Evolutionary conservation across 2,329 filamentous ascomycete genomes (phyloP).

Genomic region (Monosporascus cannonballus): DNA sequence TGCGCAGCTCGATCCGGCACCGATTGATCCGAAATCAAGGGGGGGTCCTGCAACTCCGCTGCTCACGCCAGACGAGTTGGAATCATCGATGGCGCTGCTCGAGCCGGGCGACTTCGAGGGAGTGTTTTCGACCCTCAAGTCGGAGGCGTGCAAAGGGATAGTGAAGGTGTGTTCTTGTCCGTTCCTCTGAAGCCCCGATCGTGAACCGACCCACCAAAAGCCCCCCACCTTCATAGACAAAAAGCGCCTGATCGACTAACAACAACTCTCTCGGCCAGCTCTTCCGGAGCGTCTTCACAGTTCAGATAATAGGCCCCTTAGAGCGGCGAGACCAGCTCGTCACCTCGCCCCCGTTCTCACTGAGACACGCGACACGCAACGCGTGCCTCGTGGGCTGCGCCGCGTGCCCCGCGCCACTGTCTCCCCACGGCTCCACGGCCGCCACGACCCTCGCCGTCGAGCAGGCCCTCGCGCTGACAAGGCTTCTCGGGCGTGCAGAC

Average conservation of each 20-base stretch:
- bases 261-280: constrained; percentile 10
- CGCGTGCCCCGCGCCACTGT: constrained; percentile 18
- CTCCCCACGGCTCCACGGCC: constrained; percentile 9
- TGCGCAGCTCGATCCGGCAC: constrained; percentile 1
- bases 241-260: not conserved
- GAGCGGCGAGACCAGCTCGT: constrained; percentile 16
- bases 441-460: constrained; percentile 16
- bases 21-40: no score
- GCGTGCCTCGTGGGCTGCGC: constrained; percentile 20
- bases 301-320: constrained; percentile 22
- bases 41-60: no score
- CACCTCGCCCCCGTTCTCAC: constrained; percentile 6
- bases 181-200: not conserved
- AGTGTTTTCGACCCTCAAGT: constrained; percentile 15
- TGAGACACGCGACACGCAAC: constrained; percentile 13
- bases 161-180: constrained; percentile 17
- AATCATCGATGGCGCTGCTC: constrained; percentile 21
- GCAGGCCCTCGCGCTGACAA: constrained; percentile 20
- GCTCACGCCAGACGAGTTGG: no score
- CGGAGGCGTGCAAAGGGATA: constrained; percentile 20
- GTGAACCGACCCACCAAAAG: no score
- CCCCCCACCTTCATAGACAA: not conserved
- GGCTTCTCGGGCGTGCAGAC: constrained; percentile 17
- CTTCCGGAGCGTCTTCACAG: constrained; percentile 23
- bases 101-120: constrained; percentile 25